These are phyloP conservation scores for Sugiyamaella japonica DNA, from an alignment of 1,139 yeast genomes.

Conservation along the genomic window DNA sequence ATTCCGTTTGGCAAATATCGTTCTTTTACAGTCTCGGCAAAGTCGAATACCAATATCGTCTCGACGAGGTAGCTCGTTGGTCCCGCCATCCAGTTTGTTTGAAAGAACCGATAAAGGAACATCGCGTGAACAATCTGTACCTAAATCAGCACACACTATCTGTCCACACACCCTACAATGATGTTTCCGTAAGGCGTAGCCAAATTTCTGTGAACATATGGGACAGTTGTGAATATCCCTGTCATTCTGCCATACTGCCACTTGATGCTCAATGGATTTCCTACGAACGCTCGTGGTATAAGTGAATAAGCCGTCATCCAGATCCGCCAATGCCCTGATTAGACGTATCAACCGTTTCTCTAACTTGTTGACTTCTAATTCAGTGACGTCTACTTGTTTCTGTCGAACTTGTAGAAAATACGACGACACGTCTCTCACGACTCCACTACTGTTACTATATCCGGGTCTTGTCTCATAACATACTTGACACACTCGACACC, in stretches of 20 bases:
- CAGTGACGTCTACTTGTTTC: conserved; percentile 42
- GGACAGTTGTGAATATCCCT: conserved; percentile 53
- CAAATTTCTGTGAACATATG: conserved; percentile 61
- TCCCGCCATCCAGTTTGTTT: conserved; percentile 36
- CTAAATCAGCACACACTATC: conserved; percentile 72
- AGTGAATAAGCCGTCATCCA: conserved; percentile 29
- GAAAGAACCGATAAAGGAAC: conserved; percentile 59
- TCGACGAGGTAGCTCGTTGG: conserved; percentile 27
- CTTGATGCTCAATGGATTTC: conserved; percentile 49
- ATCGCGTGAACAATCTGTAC: conserved; percentile 66
- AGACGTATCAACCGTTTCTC: conserved; percentile 64
- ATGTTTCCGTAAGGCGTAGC: conserved; percentile 67
- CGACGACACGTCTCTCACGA: conserved; percentile 48
- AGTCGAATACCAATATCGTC: conserved; percentile 48
- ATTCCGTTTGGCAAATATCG: conserved; percentile 58
- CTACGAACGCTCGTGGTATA: conserved; percentile 34
- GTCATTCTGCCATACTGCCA: conserved; percentile 75
- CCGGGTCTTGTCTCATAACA: conserved; percentile 65
- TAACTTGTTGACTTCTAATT: conserved; percentile 54
- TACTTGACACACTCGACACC: conserved; percentile 67
- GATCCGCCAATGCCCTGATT: conserved; percentile 34
- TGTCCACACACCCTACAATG: conserved; percentile 86
- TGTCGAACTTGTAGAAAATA: conserved; percentile 49
- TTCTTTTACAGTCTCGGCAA: conserved; percentile 68
- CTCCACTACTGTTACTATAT: conserved; percentile 46